phyloP scores from a whole-genome alignment of 805 yeast species.

The Yarrowia phangngaensis region DNA sequence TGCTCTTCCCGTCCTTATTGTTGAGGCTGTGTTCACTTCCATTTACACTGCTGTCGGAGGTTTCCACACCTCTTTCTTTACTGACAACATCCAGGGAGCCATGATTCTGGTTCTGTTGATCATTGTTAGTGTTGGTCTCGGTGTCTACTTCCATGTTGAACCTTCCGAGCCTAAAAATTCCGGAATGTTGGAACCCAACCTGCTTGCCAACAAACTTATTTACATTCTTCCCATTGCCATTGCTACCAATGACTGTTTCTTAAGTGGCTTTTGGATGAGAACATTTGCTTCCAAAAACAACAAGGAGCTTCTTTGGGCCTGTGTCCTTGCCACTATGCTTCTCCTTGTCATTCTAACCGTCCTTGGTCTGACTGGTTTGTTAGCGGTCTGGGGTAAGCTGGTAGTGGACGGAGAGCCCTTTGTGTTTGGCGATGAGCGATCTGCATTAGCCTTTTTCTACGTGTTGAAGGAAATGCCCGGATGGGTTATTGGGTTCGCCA shows the following conservation, averaged over 20 bases:
- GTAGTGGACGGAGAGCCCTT: constrained; percentile 48
- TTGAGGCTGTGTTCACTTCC: constrained; percentile 82
- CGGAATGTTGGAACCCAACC: constrained; percentile 60
- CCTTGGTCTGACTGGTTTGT: constrained; percentile 76
- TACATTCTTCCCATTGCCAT: constrained; percentile 84
- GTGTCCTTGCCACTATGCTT: constrained; percentile 68
- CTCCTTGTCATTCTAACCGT: constrained; percentile 61
- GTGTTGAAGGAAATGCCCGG: constrained; percentile 68
- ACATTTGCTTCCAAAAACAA: constrained; percentile 84
- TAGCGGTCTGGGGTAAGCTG: constrained; percentile 87
- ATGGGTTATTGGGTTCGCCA: constrained; percentile 81
- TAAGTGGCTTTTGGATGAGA: constrained; percentile 91
- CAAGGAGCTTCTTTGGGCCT: constrained; percentile 69
- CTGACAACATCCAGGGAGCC: constrained; percentile 81
- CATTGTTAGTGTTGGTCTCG: constrained; percentile 75
- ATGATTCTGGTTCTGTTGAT: constrained; percentile 64
- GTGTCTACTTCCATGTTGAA: constrained; percentile 60
- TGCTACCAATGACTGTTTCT: constrained; percentile 81
- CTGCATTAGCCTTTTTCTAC: constrained; percentile 60
- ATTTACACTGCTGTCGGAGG: constrained; percentile 88
- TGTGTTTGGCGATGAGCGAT: constrained; percentile 22
- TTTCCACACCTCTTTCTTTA: constrained; percentile 78
- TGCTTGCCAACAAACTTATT: constrained; percentile 83
- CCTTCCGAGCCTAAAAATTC: constrained; percentile 54
- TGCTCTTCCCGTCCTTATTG: constrained; percentile 75